Conservation (phyloP, 2,329 filamentous ascomycete species). For the Calonectria henricotiae region DNA sequence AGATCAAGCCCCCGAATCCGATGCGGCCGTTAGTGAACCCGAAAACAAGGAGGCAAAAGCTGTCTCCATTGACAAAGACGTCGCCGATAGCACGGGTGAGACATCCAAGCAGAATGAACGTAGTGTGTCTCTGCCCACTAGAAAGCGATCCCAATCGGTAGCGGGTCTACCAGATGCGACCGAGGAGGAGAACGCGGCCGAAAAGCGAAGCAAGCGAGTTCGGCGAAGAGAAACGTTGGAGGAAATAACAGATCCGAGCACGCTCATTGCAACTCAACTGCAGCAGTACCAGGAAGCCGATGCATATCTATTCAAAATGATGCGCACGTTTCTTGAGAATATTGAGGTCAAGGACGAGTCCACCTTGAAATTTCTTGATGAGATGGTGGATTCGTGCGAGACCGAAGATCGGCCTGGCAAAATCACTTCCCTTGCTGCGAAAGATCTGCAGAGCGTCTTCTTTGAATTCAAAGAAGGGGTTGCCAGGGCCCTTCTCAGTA, state of each 20-base stretch:
- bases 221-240: conserved; percentile 72
- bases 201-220: conserved; percentile 78
- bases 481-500: conserved; percentile 69
- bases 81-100: conserved; percentile 47
- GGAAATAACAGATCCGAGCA: conserved; percentile 69
- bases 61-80: conserved; percentile 46
- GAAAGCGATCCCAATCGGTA: conserved; percentile 76
- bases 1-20: conserved; percentile 36
- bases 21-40: not conserved
- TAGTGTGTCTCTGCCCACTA: conserved; percentile 62
- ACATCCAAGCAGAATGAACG: conserved; percentile 57
- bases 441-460: conserved; percentile 68
- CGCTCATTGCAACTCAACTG: conserved; percentile 70
- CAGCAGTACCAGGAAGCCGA: conserved; percentile 73
- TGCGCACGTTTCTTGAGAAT: conserved; percentile 70
- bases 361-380: conserved; percentile 64
- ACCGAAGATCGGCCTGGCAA: conserved; percentile 68
- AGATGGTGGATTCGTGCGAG: conserved; percentile 69
- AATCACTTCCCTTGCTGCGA: conserved; percentile 64
- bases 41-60: conserved; percentile 34
- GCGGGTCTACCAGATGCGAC: conserved; percentile 72
- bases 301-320: conserved; percentile 70
- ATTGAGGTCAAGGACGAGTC: conserved; percentile 69
- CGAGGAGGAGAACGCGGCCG: conserved; percentile 72
- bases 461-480: conserved; percentile 69